Conservation (phyloP, 2,329 filamentous ascomycete genomes). For the Microcera coccophila region DNA sequence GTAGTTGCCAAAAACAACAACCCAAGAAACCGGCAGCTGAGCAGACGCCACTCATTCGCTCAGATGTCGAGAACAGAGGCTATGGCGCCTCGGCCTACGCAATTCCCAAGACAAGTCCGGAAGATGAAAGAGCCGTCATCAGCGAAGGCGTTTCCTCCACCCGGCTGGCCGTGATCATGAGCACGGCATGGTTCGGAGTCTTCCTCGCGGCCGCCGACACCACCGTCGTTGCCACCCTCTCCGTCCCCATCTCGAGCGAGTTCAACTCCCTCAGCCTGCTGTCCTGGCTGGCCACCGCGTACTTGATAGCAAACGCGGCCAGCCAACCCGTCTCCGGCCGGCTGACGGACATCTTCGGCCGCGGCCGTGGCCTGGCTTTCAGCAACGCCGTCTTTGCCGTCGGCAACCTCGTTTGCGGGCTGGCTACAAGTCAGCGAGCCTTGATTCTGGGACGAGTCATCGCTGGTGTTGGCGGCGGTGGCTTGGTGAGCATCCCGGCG, state of each 20-base stretch:
- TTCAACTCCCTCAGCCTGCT: constrained; percentile 78
- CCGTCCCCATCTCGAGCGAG: constrained; percentile 75
- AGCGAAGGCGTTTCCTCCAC: too few species aligned
- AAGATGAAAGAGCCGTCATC: too few species aligned
- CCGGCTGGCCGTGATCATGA: constrained; percentile 53
- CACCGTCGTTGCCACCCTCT: constrained; percentile 81
- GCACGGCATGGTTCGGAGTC: constrained; percentile 56
- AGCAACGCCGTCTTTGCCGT: constrained; percentile 75
- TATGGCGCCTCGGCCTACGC: too few species aligned
- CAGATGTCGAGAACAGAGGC: too few species aligned
- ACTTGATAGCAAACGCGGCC: constrained; percentile 83
- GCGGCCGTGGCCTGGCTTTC: constrained; percentile 72
- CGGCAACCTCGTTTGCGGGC: constrained; percentile 78
- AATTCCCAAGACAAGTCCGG: too few species aligned
- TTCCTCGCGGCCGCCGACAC: constrained; percentile 66
- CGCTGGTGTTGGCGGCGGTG: constrained; percentile 78
- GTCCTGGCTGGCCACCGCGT: constrained; percentile 84
- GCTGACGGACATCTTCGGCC: constrained; percentile 83
- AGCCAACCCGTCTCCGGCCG: constrained; percentile 82
- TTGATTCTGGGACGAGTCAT: constrained; percentile 78
- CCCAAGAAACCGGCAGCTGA: too few species aligned
- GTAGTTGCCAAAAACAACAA: too few species aligned
- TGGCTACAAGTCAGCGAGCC: constrained; percentile 59
- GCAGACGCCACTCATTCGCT: too few species aligned
- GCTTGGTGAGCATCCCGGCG: constrained; percentile 70